Conservation (phyloP, 306 rosid genomes). For the Begonia masoniana region DNA sequence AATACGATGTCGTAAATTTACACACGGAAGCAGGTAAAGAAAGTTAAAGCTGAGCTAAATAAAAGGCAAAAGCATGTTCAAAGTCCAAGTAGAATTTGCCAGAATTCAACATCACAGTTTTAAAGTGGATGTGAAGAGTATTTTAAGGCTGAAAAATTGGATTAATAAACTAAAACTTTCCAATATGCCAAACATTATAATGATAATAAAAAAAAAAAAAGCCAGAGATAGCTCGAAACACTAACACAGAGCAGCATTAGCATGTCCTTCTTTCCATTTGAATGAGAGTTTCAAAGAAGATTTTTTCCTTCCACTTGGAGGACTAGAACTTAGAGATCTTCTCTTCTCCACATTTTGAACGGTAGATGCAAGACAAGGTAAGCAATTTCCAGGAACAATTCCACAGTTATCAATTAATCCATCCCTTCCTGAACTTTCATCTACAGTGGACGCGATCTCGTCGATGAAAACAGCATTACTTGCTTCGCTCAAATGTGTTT, state of each 20-base stretch:
- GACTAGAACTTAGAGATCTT: conserved; percentile 66
- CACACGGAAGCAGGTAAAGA: too few relatives aligned
- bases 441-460: conserved; percentile 55
- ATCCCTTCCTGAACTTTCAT: conserved; percentile 47
- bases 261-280: conserved; percentile 64
- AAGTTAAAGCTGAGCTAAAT: too few relatives aligned
- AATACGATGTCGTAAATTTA: too few relatives aligned
- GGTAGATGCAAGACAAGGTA: conserved; percentile 82
- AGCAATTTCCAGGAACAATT: conserved; percentile 71
- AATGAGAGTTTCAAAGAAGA: conserved; percentile 46
- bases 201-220: too few relatives aligned
- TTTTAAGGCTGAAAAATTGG: too few relatives aligned
- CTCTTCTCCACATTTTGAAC: conserved; percentile 59
- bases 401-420: conserved; percentile 69
- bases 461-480: conserved; percentile 64
- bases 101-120: too few relatives aligned
- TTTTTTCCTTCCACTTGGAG: conserved; percentile 63
- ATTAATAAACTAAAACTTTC: too few relatives aligned
- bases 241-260: conserved; percentile 56
- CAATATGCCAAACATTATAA: background rate
- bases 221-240: conserved; percentile 2
- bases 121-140: too few relatives aligned
- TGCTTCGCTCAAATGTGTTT: conserved; percentile 31
- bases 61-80: too few relatives aligned
- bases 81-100: too few relatives aligned